Evolutionary conservation across 805 yeast species (phyloP).

Genomic region (Tetrapisispora nanseiensis): DNA sequence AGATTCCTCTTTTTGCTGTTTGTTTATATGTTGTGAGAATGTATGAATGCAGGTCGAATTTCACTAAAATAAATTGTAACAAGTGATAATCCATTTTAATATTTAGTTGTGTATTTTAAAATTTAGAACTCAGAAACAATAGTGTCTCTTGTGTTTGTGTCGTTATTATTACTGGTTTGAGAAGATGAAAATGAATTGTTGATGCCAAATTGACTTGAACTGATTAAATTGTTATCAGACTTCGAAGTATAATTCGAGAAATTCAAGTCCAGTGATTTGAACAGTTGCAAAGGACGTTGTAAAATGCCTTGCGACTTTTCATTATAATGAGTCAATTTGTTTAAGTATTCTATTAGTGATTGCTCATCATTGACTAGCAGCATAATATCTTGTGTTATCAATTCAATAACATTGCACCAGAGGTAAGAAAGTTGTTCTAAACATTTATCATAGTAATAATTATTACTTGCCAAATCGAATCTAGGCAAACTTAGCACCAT

Average conservation of each 20-base stretch:
- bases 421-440: slow-evolving; percentile 27
- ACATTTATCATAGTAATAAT: slow-evolving; percentile 30
- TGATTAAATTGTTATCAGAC: neutral
- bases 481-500: slow-evolving; percentile 25
- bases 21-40: too few relatives aligned
- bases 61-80: too few relatives aligned
- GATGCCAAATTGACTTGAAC: neutral
- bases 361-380: slow-evolving; percentile 13
- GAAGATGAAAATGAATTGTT: neutral
- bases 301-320: slow-evolving; percentile 17
- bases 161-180: neutral
- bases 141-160: neutral
- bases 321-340: slow-evolving; percentile 19
- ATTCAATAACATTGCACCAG: slow-evolving; percentile 26
- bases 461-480: slow-evolving; percentile 26
- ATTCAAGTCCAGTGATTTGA: slow-evolving; percentile 14
- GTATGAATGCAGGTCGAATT: too few relatives aligned
- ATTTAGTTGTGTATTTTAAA: too few relatives aligned
- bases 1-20: too few relatives aligned
- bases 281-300: slow-evolving; percentile 19
- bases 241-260: neutral
- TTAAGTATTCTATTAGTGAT: slow-evolving; percentile 13
- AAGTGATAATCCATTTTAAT: too few relatives aligned
- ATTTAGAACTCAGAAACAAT: neutral
- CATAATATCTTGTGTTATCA: slow-evolving; percentile 17